Evolutionary conservation across 2,329 filamentous ascomycete genomes (phyloP), one percentile per base, ranked within the genome.

Genomic region (Pleurostoma richardsiae): DNA sequence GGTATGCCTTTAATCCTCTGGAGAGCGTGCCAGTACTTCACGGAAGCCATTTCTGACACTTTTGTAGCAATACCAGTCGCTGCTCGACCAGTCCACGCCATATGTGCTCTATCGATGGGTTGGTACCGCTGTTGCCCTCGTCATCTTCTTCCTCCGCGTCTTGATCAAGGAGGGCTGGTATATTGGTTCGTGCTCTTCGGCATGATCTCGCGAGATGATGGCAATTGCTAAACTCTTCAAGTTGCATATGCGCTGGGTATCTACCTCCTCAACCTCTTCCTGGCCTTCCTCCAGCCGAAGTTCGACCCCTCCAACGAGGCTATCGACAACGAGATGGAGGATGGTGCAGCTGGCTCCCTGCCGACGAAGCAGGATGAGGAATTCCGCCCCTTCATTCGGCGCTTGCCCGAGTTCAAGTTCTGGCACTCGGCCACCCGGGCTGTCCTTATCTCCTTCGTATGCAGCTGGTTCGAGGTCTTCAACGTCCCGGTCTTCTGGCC

Each of bases 401-500:
- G 94, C 50, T 82, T 99, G 28, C 94, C 94, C 47, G 94, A 99
- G 72, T 99, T 99, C 81, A 99, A 99, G 80, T 99, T 99, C 77
- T 99, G 94, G 94, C 90, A 96, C 73, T 87, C 88, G 60, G 90
- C 92, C 45, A 97, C 92, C 47, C 83, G 90, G 62, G 92, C 92
- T 46, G 80, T 97, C 59, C 64, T 76, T 55, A 88, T 97, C 61
- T 83, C 80, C 36, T 96, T 97, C 66, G 56, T 85, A 53, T 96
- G 91, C 81, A 90, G 84, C 58, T 97, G 90, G 88, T 95, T 95
- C 67, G 79, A 87, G 62, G 76, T 96, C 64, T 99, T 97, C 72
- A 90, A 99, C 70, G 82, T 99, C 55, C 94, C 94, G 1, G 94
- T 99, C 49, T 99, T 99, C 82, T 99, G 94, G 94, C 94, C 94